Conservation (phyloP, 306 rosid species). For the Lathyrus oleraceus region DNA sequence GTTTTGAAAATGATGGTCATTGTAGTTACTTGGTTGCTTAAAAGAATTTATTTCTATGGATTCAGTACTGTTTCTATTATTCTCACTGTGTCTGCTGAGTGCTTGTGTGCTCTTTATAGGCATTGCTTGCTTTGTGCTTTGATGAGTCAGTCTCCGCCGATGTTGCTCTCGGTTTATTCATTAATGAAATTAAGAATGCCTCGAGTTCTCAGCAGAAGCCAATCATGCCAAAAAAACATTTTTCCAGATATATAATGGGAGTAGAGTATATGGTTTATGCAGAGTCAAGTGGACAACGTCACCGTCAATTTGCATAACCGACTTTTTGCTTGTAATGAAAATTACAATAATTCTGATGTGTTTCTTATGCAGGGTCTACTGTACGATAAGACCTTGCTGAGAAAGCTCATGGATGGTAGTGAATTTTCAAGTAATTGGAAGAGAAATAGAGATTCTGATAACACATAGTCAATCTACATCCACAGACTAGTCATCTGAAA, state of each 20-base stretch:
- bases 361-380: too few species aligned
- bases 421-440: too few species aligned
- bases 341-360: too few species aligned
- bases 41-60: too few species aligned
- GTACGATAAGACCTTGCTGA: not conserved
- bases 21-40: not conserved
- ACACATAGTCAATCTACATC: too few species aligned
- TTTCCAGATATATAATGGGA: slow-evolving; percentile 67
- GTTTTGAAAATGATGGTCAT: not conserved
- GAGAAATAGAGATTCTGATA: too few species aligned
- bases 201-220: slow-evolving; percentile 83
- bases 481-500: too few species aligned
- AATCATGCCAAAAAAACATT: slow-evolving; percentile 87
- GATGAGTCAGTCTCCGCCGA: slow-evolving; percentile 74
- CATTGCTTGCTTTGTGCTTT: slow-evolving; percentile 83
- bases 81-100: slow-evolving; percentile 34
- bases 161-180: slow-evolving; percentile 87
- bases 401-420: too few species aligned
- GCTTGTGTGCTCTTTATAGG: slow-evolving; percentile 49
- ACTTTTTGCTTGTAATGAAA: too few species aligned
- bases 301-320: too few species aligned
- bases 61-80: slow-evolving; percentile 11
- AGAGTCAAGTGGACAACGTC: not conserved
- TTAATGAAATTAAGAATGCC: slow-evolving; percentile 87
- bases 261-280: slow-evolving; percentile 21